Conservation (phyloP, 192 early-diverging fungal species). For the Coemansia sp. region DNA sequence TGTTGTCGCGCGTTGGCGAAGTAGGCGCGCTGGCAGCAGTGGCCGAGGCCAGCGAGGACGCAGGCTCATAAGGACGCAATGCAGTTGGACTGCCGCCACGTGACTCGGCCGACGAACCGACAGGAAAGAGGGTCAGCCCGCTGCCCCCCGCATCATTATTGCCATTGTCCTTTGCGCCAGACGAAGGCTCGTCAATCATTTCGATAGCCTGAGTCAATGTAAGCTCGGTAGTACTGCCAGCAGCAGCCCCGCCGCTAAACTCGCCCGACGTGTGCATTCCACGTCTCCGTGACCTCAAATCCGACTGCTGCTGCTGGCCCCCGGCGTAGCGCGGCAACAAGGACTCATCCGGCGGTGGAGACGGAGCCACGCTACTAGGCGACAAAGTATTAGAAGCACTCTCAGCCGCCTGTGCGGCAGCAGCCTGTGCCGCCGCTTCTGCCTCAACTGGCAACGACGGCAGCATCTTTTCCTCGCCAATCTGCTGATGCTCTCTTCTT, state of each 20-base stretch:
- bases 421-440: constrained; percentile 8
- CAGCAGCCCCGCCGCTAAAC: neutral
- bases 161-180: neutral
- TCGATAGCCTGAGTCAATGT: constrained; percentile 7
- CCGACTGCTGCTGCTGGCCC: constrained; percentile 5
- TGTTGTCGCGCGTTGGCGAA: constrained; percentile 14
- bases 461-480: constrained; percentile 51
- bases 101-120: neutral
- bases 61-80: neutral
- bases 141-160: neutral
- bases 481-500: constrained; percentile 49
- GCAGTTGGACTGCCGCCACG: neutral
- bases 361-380: neutral
- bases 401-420: neutral
- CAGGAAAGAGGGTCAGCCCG: constrained; percentile 6
- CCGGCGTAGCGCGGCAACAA: neutral
- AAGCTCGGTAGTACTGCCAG: neutral
- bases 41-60: neutral
- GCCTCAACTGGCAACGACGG: constrained; percentile 51
- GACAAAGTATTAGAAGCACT: neutral
- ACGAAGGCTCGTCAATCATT: constrained; percentile 4
- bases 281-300: constrained; percentile 23
- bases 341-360: neutral
- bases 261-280: constrained; percentile 25
- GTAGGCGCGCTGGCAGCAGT: constrained; percentile 14